These are phyloP conservation scores for Venturia aucupariae DNA, from an alignment of 2,329 filamentous ascomycete species.

Conservation along the genomic window DNA sequence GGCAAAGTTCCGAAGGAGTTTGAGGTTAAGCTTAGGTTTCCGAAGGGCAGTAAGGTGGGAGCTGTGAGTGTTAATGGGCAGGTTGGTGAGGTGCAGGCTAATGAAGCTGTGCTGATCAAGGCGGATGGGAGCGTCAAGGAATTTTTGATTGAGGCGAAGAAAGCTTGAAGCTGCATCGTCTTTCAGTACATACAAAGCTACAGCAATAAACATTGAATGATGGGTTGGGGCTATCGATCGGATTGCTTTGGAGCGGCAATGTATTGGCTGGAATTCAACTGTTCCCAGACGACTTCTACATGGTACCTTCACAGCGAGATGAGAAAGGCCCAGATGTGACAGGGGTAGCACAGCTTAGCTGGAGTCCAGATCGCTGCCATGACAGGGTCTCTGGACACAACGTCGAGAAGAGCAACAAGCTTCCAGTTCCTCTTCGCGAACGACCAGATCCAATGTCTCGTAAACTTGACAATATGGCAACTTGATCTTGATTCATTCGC, in stretches of 20 bases:
- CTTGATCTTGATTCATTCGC: background rate
- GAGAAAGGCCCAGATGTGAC: background rate
- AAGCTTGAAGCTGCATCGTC: no score
- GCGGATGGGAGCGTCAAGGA: slow-evolving; percentile 9
- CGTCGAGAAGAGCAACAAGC: background rate
- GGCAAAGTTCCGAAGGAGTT: slow-evolving; percentile 10
- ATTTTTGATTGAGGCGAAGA: slow-evolving; percentile 11
- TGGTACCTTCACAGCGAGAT: no score
- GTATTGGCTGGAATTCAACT: no score
- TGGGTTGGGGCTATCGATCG: no score
- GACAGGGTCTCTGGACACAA: background rate
- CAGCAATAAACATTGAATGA: no score
- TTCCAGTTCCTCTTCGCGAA: background rate
- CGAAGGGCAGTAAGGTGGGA: background rate
- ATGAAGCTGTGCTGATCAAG: slow-evolving; percentile 10
- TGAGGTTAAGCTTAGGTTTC: slow-evolving; percentile 13
- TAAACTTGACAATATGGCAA: background rate
- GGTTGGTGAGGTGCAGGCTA: slow-evolving; percentile 1
- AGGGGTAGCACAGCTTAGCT: background rate
- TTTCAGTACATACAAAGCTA: no score
- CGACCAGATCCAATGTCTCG: background rate
- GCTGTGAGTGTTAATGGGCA: slow-evolving; percentile 6
- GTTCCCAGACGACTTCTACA: no score
- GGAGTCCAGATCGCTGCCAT: background rate
- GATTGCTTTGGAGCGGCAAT: no score